Percentiles rank a stretch among this genome's conserved stretches.
These are phyloP conservation scores for Ascochyta koolunga DNA, from an alignment of 2,329 filamentous ascomycete genomes.

Conservation along the genomic window DNA sequence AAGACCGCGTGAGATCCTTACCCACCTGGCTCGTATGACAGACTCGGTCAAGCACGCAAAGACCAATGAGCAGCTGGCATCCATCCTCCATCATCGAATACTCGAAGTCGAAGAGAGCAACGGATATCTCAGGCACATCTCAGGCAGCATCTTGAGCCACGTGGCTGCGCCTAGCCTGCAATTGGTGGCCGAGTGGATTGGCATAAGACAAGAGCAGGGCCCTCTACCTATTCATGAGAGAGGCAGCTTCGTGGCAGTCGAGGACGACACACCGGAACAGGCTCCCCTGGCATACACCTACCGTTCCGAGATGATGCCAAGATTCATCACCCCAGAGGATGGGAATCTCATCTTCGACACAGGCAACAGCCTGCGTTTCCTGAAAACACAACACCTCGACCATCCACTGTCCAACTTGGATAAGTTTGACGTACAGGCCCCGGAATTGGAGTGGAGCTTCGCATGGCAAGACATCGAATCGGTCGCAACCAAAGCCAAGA, in stretches of 20 bases:
- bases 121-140: conserved; percentile 65
- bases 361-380: conserved; percentile 75
- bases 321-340: conserved; percentile 73
- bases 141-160: conserved; percentile 69
- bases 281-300: conserved; percentile 63
- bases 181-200: conserved; percentile 76
- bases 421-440: conserved; percentile 58
- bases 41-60: conserved; percentile 51
- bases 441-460: conserved; percentile 70
- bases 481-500: conserved; percentile 65
- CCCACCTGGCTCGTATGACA: conserved; percentile 60
- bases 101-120: conserved; percentile 66
- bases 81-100: conserved; percentile 45
- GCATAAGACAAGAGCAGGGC: conserved; percentile 57
- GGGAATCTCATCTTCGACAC: conserved; percentile 77
- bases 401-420: conserved; percentile 69
- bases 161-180: conserved; percentile 71
- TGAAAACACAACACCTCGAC: conserved; percentile 71
- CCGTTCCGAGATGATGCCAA: conserved; percentile 69
- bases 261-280: conserved; percentile 32
- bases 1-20: conserved; percentile 60
- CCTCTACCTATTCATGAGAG: conserved; percentile 35
- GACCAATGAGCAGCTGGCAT: conserved; percentile 47
- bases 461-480: conserved; percentile 71
- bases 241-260: conserved; percentile 38